Evolutionary conservation across 1,284 basidiomycete genomes (phyloP).

Genomic region (Cutaneotrichosporon daszewskae): DNA sequence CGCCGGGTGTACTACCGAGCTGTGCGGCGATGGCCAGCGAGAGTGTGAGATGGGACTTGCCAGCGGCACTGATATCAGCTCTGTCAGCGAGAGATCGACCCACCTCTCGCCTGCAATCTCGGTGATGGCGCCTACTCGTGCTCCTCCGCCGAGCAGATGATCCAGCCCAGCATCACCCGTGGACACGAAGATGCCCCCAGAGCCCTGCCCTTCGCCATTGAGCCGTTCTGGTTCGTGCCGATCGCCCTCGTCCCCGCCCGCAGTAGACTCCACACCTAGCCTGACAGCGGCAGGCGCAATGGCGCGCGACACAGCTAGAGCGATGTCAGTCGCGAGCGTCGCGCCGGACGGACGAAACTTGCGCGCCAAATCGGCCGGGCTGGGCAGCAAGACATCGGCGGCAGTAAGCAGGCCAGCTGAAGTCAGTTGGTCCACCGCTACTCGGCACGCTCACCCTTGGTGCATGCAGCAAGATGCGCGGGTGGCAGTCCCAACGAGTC

Average conservation of each 20-base stretch:
- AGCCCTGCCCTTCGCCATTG: conserved; percentile 10
- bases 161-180: conserved; percentile 68
- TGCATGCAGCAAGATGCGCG: conserved; percentile 24
- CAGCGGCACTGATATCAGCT: conserved; percentile 60
- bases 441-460: conserved; percentile 23
- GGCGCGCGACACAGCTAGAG: conserved; percentile 19
- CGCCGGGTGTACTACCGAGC: conserved; percentile 53
- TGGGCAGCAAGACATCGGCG: conserved; percentile 40
- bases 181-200: conserved; percentile 36
- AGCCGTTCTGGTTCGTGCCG: conserved; percentile 10
- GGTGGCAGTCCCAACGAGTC: conserved; percentile 27
- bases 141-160: conserved; percentile 63
- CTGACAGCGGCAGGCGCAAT: too few relatives aligned
- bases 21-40: conserved; percentile 72
- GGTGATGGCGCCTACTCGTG: conserved; percentile 69
- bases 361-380: conserved; percentile 32
- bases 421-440: too few relatives aligned
- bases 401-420: conserved; percentile 32
- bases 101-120: conserved; percentile 84
- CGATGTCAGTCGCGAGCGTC: conserved; percentile 20
- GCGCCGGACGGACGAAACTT: too few relatives aligned
- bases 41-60: conserved; percentile 79
- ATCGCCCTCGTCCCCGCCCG: too few relatives aligned
- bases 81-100: conserved; percentile 11
- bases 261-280: too few relatives aligned